phyloP scores from a whole-genome alignment of 1,284 basidiomycete genomes.

The Tranzscheliella williamsii region DNA sequence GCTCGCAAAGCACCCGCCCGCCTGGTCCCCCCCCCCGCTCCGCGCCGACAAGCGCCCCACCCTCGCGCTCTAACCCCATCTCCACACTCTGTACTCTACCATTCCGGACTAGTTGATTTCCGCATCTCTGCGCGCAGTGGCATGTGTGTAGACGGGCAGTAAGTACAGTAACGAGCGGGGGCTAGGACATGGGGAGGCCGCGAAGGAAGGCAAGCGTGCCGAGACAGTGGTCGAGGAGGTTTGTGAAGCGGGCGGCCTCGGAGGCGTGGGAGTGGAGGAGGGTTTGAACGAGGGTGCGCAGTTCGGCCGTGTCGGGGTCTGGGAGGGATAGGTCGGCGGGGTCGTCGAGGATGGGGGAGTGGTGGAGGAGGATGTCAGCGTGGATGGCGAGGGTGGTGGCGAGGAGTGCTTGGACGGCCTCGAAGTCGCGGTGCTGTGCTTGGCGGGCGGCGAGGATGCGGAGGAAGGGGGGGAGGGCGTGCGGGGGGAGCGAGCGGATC shows the following conservation, averaged over 20 bases:
- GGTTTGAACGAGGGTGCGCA: constrained; percentile 65
- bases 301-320: constrained; percentile 63
- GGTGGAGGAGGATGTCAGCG: constrained; percentile 66
- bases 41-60: constrained; percentile 34
- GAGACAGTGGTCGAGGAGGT: constrained; percentile 53
- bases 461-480: constrained; percentile 74
- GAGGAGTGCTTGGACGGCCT: constrained; percentile 88
- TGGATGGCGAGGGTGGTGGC: constrained; percentile 83
- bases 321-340: too few species aligned
- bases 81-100: too few species aligned
- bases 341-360: background rate
- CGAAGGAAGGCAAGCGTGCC: constrained; percentile 54
- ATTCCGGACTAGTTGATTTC: too few species aligned
- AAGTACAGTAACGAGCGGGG: too few species aligned
- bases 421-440: constrained; percentile 82
- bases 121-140: too few species aligned
- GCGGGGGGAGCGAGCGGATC: constrained; percentile 73
- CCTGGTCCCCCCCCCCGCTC: constrained; percentile 28
- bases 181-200: constrained; percentile 50
- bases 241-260: constrained; percentile 42
- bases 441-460: constrained; percentile 75
- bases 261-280: constrained; percentile 43
- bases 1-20: constrained; percentile 22
- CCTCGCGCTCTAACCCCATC: constrained; percentile 13
- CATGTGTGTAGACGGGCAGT: too few species aligned